phyloP scores from a whole-genome alignment of 768 basidiomycete genomes.

The Russula brevipes region DNA sequence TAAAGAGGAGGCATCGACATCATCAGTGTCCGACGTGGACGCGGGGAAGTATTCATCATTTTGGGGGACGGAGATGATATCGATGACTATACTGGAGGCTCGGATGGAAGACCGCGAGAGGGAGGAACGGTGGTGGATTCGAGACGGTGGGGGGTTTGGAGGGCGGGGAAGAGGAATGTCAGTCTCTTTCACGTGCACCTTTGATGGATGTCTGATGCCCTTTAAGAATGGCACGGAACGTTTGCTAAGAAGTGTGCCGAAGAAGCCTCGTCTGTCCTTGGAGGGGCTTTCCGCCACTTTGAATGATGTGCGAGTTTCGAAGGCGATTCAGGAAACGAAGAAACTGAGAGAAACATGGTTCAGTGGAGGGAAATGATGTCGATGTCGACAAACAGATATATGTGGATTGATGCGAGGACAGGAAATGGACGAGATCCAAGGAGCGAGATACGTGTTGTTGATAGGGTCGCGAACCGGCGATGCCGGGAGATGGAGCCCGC shows the following conservation, averaged over 20 bases:
- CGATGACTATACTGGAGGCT: neutral
- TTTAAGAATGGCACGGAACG: neutral
- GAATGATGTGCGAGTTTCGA: neutral
- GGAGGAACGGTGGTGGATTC: neutral
- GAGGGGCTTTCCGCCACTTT: neutral
- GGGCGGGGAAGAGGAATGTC: too few species aligned
- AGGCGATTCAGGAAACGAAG: conserved; percentile 22
- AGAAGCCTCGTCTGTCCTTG: conserved; percentile 1
- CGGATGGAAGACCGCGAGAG: neutral
- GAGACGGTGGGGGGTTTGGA: neutral
- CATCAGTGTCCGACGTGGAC: neutral
- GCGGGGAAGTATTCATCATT: neutral
- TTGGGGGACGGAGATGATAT: neutral
- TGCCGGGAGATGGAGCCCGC: neutral
- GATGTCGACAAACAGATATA: neutral
- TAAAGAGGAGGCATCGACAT: neutral
- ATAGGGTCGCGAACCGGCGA: neutral
- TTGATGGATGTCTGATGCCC: neutral
- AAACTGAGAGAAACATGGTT: conserved; percentile 23
- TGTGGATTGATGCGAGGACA: neutral
- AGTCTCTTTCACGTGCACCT: neutral
- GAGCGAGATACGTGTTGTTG: neutral
- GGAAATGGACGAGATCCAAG: neutral
- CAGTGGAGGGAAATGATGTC: neutral
- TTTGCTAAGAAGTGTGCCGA: conserved; percentile 10